Evolutionary conservation across 768 basidiomycete species (phyloP).

Genomic region (Pisolithus orientalis): DNA sequence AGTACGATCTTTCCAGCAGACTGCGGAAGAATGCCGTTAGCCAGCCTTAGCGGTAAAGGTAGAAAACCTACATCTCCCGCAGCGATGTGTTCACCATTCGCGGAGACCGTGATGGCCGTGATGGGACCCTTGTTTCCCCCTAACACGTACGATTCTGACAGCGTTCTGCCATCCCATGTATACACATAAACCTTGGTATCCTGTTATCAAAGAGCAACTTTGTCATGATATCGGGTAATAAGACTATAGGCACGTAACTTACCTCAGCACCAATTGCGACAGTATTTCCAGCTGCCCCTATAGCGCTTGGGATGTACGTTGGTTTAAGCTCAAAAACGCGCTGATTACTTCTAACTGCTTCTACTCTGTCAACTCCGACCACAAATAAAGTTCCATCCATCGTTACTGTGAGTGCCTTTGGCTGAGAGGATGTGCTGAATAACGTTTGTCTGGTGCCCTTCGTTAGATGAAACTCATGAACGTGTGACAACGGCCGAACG

Average conservation of each 20-base stretch:
- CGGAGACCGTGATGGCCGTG: conserved; percentile 72
- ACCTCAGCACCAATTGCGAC: conserved; percentile 79
- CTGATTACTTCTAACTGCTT: conserved; percentile 68
- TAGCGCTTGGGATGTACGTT: conserved; percentile 46
- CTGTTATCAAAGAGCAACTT: conserved; percentile 28
- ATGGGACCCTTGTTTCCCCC: conserved; percentile 60
- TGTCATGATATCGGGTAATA: not conserved
- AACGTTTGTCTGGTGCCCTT: conserved; percentile 40
- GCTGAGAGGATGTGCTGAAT: conserved; percentile 53
- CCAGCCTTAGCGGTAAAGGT: not conserved
- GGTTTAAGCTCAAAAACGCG: conserved; percentile 52
- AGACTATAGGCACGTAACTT: conserved; percentile 16
- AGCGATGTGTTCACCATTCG: conserved; percentile 68
- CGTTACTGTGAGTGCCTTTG: conserved; percentile 55
- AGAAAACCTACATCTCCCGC: conserved; percentile 73
- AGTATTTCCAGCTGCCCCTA: conserved; percentile 44
- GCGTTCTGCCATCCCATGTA: conserved; percentile 59
- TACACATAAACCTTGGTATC: conserved; percentile 73
- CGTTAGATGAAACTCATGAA: not conserved
- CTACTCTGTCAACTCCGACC: conserved; percentile 35
- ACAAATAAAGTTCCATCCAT: conserved; percentile 63
- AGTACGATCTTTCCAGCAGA: conserved; percentile 76
- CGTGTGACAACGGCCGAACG: conserved; percentile 19
- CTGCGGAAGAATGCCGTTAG: conserved; percentile 32
- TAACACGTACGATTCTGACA: conserved; percentile 51